These are phyloP conservation scores for Curvularia hawaiiensis DNA, from an alignment of 2,329 filamentous ascomycete species.

Conservation along the genomic window DNA sequence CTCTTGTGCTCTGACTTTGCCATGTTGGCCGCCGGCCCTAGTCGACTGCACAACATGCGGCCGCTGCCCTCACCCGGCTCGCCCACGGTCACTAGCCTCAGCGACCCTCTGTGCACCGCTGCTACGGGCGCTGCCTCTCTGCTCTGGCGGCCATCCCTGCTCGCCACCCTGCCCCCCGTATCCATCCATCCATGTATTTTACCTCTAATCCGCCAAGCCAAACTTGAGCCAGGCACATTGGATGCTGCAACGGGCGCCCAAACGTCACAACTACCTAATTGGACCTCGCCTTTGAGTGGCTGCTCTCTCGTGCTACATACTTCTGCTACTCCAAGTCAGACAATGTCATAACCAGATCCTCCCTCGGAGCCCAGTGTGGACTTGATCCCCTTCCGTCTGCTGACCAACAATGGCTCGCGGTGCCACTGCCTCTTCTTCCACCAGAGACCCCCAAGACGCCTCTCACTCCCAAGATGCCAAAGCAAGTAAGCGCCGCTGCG, in stretches of 20 bases:
- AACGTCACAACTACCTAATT: conserved; percentile 20
- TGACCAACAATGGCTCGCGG: conserved; percentile 38
- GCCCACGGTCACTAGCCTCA: conserved; percentile 3
- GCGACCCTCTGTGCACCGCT: conserved; percentile 4
- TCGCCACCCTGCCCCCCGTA: conserved; percentile 12
- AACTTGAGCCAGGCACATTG: conserved; percentile 9
- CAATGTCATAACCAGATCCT: conserved; percentile 23
- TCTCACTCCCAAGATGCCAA: conserved; percentile 28
- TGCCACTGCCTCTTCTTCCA: conserved; percentile 24
- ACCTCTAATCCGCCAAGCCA: conserved; percentile 3
- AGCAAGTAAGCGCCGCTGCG: conserved; percentile 42
- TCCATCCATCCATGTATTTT: conserved; percentile 10
- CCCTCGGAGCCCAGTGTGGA: conserved; percentile 27
- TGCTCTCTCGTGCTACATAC: conserved; percentile 10
- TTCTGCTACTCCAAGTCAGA: conserved; percentile 9
- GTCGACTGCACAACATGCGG: conserved; percentile 6
- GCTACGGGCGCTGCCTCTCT: neutral
- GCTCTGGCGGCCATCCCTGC: neutral
- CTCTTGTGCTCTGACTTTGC: neutral
- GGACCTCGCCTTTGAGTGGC: conserved; percentile 12
- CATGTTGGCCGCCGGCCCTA: conserved; percentile 3
- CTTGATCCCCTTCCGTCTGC: conserved; percentile 9
- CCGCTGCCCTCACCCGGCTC: too few relatives aligned
- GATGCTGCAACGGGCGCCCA: conserved; percentile 13
- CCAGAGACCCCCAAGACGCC: conserved; percentile 28